Base-by-base conservation (phyloP, 805 yeast genomes). In the Sungouiella thailandica region DNA sequence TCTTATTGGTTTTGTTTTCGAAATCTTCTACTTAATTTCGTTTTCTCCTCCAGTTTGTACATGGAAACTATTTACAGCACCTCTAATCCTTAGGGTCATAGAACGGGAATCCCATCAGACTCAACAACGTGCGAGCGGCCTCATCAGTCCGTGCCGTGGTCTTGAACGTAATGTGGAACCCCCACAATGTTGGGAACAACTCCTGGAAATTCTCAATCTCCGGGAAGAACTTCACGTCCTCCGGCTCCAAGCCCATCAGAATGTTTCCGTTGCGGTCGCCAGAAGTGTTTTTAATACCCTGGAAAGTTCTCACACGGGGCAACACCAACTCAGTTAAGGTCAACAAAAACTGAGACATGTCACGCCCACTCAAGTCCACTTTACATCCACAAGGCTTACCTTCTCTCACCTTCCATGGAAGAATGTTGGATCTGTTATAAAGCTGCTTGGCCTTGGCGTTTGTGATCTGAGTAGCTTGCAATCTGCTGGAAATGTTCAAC, bases 361-460 rank as follows among this genome's bases (percentile, higher is more conserved):
- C 83, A 45, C 80, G 73, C 29, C 97, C 98, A 20, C 68, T 68
- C 35, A 94, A 65, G 38, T 73, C 76, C 10, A 81, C 80, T 53
- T 84, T 83, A 35, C 94, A 95, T 34, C 98, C 99, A 77, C 94
- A 83, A 32, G 81, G 81, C 70, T 78, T 80, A 25, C 96, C 96
- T 31, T 79, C 79, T 59, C 97, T 78, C 35, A 89, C 72, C 47
- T 80, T 79, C 96, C 96, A 89, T 29, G 76, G 73, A 34, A 89
- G 82, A 22, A 86, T 84, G 60, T 87, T 87, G 7, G 85, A 72
- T 52, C 76, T 83, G 26, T 94, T 82, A 53, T 68, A 83, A 12
- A 87, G 65, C 16, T 82, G 73, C 40, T 69, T 65, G 24, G 97
- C 88, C 57, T 87, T 85, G 41, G 72, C 78, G 41, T 95, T 95